Evolutionary conservation across 2,329 filamentous ascomycete genomes (phyloP), one percentile per base, ranked within the genome.

Genomic region (Fusarium aywerte): DNA sequence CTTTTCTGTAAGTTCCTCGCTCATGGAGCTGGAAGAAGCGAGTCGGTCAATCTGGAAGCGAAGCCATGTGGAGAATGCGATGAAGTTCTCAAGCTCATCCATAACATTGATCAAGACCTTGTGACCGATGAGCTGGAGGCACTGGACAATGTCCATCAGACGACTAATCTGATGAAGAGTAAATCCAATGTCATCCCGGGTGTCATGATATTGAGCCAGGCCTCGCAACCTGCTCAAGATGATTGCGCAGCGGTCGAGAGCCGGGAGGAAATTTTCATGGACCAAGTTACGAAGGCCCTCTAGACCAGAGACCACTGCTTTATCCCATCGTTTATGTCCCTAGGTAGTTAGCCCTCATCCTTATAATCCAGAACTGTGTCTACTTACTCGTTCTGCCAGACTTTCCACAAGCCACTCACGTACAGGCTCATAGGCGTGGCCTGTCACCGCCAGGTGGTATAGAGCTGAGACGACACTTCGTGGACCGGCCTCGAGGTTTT

Each of bases 301-400:
- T 20, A 97, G 89, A 1, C 93, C 92, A 5, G 88, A 87, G 3
- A 87, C 85, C 3, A 96, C 91, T 7, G 92, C 90, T 74, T 95
- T 96, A 66, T 98, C 94, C 96, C 96, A 99, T 47, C 96, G 85
- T 78, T 97, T 97, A 72, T 97, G 92, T 1, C 93, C 93, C 90
- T 96, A 49, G 20, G 18, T 2, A 20, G 16, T 29, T 38, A 43
- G 61, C 58, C 55, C 67, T 73, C 45, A 72, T 58, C 25, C 36
- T 56, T 65, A 51, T 38, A 38, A 48, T 15, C 11, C 21, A 20
- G 40, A 35, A 23, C 27, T 20, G 32, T 21, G 42, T 29, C 16
- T 11, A 33, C 86, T 73, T 82, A 94, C 92, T 65, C 92, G 83
- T 74, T 96, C 92, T 9, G 89, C 87, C 29, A 97, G 80, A 67